Conservation (phyloP, 257 asterid species). For the Cordia subcordata region DNA sequence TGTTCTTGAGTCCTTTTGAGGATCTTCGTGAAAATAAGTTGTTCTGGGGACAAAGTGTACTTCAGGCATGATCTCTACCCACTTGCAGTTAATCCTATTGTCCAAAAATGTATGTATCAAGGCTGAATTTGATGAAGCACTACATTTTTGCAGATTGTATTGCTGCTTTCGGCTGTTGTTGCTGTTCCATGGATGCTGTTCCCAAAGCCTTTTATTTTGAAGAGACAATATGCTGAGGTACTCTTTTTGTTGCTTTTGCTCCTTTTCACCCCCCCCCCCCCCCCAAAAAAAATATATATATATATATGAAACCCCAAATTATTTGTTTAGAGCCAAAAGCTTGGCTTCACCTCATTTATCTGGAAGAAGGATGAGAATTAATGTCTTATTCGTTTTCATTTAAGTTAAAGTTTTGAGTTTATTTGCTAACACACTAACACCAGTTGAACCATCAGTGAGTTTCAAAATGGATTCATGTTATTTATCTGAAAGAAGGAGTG, state of each 20-base stretch:
- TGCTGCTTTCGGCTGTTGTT: conserved; percentile 70
- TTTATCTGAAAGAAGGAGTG: too few relatives aligned
- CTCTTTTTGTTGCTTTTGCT: conserved; percentile 1
- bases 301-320: too few relatives aligned
- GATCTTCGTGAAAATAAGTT: conserved; percentile 74
- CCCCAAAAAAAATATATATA: too few relatives aligned
- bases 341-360: neutral
- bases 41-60: conserved; percentile 82
- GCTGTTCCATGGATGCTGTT: conserved; percentile 99
- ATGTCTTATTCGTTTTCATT: too few relatives aligned
- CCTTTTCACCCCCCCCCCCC: too few relatives aligned
- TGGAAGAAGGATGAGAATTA: too few relatives aligned
- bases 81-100: conserved; percentile 5
- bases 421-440: too few relatives aligned
- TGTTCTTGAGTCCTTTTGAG: conserved; percentile 94
- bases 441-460: too few relatives aligned
- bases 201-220: conserved; percentile 90
- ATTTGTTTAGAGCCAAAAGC: neutral
- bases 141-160: conserved; percentile 47
- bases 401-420: too few relatives aligned
- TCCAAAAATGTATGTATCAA: conserved; percentile 8
- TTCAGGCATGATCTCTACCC: conserved; percentile 52
- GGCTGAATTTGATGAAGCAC: conserved; percentile 10
- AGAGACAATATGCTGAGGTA: conserved; percentile 81
- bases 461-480: too few relatives aligned